Percentiles rank a stretch among this genome's conserved stretches.
Conservation (phyloP, 306 rosid genomes). For the Luffa acutangula region DNA sequence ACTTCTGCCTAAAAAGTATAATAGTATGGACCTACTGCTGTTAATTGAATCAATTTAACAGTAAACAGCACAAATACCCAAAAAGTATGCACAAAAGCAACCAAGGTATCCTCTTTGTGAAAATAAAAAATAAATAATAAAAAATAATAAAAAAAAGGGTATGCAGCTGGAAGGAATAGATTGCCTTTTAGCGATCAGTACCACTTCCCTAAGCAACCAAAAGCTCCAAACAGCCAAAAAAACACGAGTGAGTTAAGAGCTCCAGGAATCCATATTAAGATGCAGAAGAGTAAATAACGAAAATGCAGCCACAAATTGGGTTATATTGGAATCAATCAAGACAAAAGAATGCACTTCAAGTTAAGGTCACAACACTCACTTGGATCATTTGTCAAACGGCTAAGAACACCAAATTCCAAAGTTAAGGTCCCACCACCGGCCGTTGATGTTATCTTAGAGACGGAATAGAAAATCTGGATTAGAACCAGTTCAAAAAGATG, state of each 20-base stretch:
- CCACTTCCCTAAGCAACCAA: not conserved
- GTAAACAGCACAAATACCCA: not conserved
- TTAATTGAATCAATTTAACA: not conserved
- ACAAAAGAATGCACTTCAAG: conserved; percentile 6
- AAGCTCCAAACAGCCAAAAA: not conserved
- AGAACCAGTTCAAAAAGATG: not conserved
- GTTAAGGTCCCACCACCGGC: conserved; percentile 99
- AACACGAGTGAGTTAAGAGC: not conserved
- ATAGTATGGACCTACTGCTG: not conserved
- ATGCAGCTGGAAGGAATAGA: not conserved
- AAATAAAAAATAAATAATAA: no score
- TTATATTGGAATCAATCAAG: not conserved
- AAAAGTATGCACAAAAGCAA: not conserved
- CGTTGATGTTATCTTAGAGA: conserved; percentile 79
- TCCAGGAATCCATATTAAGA: not conserved
- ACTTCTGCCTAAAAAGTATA: not conserved
- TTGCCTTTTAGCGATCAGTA: not conserved
- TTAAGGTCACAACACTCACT: conserved; percentile 38
- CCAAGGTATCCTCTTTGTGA: not conserved
- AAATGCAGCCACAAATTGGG: not conserved
- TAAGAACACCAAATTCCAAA: conserved; percentile 91
- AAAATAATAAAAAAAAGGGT: not conserved
- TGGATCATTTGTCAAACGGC: conserved; percentile 85
- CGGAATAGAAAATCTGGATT: conserved; percentile 11
- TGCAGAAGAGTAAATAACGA: not conserved